phyloP scores from a whole-genome alignment of 495 filamentous ascomycete species.

The Penicillium chermesinum region DNA sequence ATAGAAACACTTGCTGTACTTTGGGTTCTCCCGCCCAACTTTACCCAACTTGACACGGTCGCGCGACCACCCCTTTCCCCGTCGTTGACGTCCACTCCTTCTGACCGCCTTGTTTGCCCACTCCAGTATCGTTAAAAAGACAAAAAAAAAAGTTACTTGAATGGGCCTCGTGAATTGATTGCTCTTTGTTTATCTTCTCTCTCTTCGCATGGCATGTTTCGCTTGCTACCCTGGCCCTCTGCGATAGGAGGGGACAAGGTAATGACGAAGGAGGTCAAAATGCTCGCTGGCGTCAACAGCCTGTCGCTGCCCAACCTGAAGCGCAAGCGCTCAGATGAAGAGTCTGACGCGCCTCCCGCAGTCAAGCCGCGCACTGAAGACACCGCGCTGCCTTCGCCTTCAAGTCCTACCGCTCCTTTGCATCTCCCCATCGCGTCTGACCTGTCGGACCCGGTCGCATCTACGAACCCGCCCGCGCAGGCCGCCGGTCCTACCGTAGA shows the following conservation, averaged over 20 bases:
- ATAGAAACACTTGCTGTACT: conserved; percentile 21
- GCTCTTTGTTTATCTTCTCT: conserved; percentile 1
- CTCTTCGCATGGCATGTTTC: conserved; percentile 49
- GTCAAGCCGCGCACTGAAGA: conserved; percentile 31
- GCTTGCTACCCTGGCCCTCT: conserved; percentile 51
- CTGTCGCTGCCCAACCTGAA: conserved; percentile 46
- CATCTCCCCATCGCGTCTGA: conserved; percentile 5
- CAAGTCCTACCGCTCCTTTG: background rate
- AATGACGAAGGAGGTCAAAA: conserved; percentile 44
- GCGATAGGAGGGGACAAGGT: conserved; percentile 52
- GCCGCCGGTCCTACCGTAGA: conserved; percentile 23
- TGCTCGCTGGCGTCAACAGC: conserved; percentile 39
- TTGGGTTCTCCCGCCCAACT: conserved; percentile 4
- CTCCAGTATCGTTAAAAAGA: conserved; percentile 1
- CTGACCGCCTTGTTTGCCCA: conserved; percentile 2
- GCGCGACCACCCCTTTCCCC: conserved; percentile 11
- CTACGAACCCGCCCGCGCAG: conserved; percentile 15
- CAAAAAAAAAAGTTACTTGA: background rate
- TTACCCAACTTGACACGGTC: conserved; percentile 20
- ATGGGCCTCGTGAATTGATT: conserved; percentile 1
- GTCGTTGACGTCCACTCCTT: conserved; percentile 27
- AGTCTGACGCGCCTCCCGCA: conserved; percentile 29
- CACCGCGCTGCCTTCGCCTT: background rate
- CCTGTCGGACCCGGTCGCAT: conserved; percentile 9
- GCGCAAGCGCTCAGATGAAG: conserved; percentile 48